Evolutionary conservation across 2,329 filamentous ascomycete species (phyloP), one percentile per base, ranked within the genome.

Genomic region (Stemphylium beticola): DNA sequence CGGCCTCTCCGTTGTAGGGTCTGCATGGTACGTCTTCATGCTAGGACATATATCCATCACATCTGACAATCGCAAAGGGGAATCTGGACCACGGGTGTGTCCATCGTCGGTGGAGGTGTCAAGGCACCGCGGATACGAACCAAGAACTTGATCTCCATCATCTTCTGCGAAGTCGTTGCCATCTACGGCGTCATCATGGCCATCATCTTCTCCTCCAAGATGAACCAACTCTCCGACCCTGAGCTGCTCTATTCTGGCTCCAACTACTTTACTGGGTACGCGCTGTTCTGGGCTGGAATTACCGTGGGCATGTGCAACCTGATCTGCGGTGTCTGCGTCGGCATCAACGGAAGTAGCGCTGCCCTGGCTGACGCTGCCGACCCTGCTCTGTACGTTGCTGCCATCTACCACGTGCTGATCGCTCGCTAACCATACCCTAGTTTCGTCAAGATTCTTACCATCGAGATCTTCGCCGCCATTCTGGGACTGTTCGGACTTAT

Each of bases 121-220:
- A 93, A 91, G 78, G 93, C 95, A 40, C 96, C 96, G 33, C 90
- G 95, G 69, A 99, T 99, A 79, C 91, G 95, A 76, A 99, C 95
- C 61, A 99, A 99, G 87, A 99, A 99, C 83, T 80, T 99, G 73
- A 98, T 99, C 76, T 98, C 93, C 71, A 99, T 99, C 78, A 98
- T 99, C 80, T 99, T 99, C 81, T 99, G 95, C 82, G 95, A 99
- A 81, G 95, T 99, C 73, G 95, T 99, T 72, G 95, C 95, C 78
- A 99, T 99, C 78, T 99, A 99, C 84, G 96, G 96, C 70, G 93
- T 99, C 79, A 99, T 99, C 80, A 99, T 99, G 92, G 90, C 93
- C 69, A 99, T 99, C 76, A 90, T 99, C 71, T 98, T 98, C 82
- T 96, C 93, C 39, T 85, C 93, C 58, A 96, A 97, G 78, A 80